These are phyloP conservation scores for Fraxinus sp. DNA, from an alignment of 305 asterid genomes.

Conservation along the genomic window DNA sequence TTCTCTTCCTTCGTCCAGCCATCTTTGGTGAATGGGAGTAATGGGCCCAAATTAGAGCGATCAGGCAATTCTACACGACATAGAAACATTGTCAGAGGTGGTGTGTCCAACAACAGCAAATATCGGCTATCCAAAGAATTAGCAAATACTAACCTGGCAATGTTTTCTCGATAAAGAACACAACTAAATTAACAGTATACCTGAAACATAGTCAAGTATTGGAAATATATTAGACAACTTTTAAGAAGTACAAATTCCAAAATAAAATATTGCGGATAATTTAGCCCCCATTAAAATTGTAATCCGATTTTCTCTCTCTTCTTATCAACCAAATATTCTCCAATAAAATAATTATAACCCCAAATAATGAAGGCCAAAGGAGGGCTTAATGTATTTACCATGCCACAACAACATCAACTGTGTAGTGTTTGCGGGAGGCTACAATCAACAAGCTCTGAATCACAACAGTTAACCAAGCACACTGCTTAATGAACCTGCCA, in stretches of 20 bases:
- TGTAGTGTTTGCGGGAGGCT: conserved; percentile 92
- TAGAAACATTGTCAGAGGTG: not conserved
- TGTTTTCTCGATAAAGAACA: conserved; percentile 85
- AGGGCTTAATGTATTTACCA: conserved; percentile 46
- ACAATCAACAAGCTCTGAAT: conserved; percentile 85
- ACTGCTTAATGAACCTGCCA: conserved; percentile 73
- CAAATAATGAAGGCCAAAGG: not conserved
- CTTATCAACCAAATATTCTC: not conserved
- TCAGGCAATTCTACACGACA: conserved; percentile 57
- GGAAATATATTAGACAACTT: conserved; percentile 1
- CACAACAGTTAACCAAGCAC: conserved; percentile 72
- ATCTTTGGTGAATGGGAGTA: conserved; percentile 73
- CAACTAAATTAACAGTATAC: conserved; percentile 92
- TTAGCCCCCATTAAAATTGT: not conserved
- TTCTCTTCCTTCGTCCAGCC: conserved; percentile 59
- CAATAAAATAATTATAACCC: too few species aligned
- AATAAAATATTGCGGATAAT: not conserved
- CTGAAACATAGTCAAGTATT: conserved; percentile 36
- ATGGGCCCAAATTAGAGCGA: conserved; percentile 48
- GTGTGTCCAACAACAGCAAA: not conserved
- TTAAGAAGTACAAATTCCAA: not conserved
- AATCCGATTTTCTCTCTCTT: not conserved
- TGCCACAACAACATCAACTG: conserved; percentile 91
- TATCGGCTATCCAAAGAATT: not conserved
- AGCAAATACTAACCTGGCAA: conserved; percentile 48